These are phyloP conservation scores for Urochloa ruziziensis DNA, from an alignment of 176 grass and related monocot species.

Conservation along the genomic window DNA sequence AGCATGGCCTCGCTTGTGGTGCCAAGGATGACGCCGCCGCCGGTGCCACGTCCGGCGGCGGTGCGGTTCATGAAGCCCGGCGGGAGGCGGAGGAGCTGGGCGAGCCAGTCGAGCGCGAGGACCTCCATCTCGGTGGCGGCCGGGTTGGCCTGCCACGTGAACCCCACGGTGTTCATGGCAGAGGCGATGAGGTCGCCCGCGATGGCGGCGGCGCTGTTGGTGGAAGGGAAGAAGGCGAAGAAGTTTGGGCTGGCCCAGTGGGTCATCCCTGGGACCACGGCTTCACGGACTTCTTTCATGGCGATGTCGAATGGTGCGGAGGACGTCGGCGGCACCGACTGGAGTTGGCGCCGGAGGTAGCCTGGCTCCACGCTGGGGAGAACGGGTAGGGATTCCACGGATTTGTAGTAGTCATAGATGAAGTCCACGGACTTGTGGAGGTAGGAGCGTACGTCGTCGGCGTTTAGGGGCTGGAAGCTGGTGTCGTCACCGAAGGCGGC, in stretches of 20 bases:
- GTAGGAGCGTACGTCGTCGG: constrained; percentile 40
- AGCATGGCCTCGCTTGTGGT: constrained; percentile 58
- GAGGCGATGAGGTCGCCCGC: constrained; percentile 61
- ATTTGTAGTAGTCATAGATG: constrained; percentile 57
- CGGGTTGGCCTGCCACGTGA: constrained; percentile 53
- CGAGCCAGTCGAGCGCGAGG: constrained; percentile 60
- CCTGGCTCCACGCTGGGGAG: constrained; percentile 34
- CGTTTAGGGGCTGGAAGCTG: constrained; percentile 17
- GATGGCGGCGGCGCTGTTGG: constrained; percentile 51
- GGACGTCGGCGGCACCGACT: not conserved
- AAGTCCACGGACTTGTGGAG: constrained; percentile 47
- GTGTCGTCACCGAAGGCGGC: too few relatives aligned
- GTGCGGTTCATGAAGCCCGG: constrained; percentile 25
- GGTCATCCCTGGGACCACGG: constrained; percentile 48
- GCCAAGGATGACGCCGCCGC: constrained; percentile 35
- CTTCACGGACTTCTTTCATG: constrained; percentile 26
- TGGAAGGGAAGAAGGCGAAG: constrained; percentile 61
- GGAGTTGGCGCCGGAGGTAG: not conserved
- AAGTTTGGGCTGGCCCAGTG: constrained; percentile 70
- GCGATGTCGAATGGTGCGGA: constrained; percentile 29
- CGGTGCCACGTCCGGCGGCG: constrained; percentile 16
- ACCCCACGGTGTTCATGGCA: constrained; percentile 57
- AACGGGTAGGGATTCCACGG: constrained; percentile 27
- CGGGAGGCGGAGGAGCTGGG: constrained; percentile 36
- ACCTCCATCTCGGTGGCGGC: constrained; percentile 54